Evolutionary conservation across 352 stramenopile genomes (phyloP), one percentile per base, ranked within the genome.

Genomic region (Phytophthora rubi): DNA sequence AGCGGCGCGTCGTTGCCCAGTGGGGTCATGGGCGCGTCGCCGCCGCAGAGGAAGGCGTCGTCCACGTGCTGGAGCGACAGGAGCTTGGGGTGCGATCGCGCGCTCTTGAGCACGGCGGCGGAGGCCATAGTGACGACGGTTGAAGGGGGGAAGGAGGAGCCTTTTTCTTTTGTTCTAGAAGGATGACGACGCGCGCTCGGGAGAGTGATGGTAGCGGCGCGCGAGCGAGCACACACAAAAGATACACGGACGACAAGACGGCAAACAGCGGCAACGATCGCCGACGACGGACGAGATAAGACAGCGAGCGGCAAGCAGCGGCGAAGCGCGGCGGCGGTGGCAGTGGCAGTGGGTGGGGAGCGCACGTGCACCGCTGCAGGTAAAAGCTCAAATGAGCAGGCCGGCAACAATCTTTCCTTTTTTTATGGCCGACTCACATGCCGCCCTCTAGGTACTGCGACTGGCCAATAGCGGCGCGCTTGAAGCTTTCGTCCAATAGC

Each of bases 321-420:
- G 39, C 39, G 39, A 16, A 6, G 39, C 39, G 1, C 5, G 13
- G 39, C 13, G 39, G 39, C 13, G 39, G 33, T 39, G 33, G 33
- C 6, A 12, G 7, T 39, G 33, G 33, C 32, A 35, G 32, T 35
- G 33, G 33, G 32, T 48, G 48, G 45, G 62, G 56, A 73, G 69
- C 52, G 53, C 64, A 80, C 65, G 69, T 88, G 80, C 72, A 66
- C 76, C 68, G 79, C 77, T 69, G 45, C 74, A 68, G 68, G 80
- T 54, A 63, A 90, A 92, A 85, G 68, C 81, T 82, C 75, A 85
- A 92, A 92, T 92, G 84, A 87, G 65, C 74, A 74, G 23, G 68
- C 52, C 55, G 26, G 35, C 28, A 30, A 33, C 63, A 77, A 77
- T 74, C 64, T 80, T 75, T 77, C 73, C 23, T 26, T 80, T 74